A percentile compares a stretch with the other conserved stretches of the same genome.
These are phyloP conservation scores for Hygrocybe coccinea DNA, from an alignment of 768 basidiomycete genomes.

Conservation along the genomic window DNA sequence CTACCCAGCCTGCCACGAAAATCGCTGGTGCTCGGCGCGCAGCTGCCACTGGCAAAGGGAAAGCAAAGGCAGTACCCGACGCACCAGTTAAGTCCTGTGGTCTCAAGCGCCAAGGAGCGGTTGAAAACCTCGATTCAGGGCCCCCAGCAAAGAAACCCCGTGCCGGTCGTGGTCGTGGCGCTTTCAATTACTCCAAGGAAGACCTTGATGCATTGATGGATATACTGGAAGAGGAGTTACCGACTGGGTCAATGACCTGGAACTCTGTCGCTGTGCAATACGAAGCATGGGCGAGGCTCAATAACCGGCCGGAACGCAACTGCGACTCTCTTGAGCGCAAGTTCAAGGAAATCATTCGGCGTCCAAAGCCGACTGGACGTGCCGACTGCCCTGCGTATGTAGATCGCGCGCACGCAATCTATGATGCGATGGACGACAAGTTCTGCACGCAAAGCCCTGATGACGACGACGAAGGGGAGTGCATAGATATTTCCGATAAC, in stretches of 20 bases:
- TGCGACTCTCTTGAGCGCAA: slow-evolving; percentile 19
- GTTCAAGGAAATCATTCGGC: slow-evolving; percentile 21
- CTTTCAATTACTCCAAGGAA: slow-evolving; percentile 15
- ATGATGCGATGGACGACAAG: slow-evolving; percentile 17
- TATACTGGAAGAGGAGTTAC: slow-evolving; percentile 12
- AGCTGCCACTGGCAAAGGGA: too few species aligned
- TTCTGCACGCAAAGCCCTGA: slow-evolving; percentile 15
- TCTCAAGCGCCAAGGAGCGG: background rate
- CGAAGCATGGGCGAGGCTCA: slow-evolving; percentile 13
- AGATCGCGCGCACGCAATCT: slow-evolving; percentile 18
- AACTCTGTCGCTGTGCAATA: slow-evolving; percentile 7
- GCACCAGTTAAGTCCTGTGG: background rate
- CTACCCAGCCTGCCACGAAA: too few species aligned
- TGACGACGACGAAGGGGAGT: too few species aligned
- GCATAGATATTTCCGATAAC: too few species aligned
- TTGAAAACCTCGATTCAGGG: background rate
- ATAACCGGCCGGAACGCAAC: slow-evolving; percentile 8
- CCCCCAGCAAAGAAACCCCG: background rate
- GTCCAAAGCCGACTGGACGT: slow-evolving; percentile 26
- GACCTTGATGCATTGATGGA: slow-evolving; percentile 16
- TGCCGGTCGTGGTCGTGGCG: slow-evolving; percentile 13
- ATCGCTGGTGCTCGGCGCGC: too few species aligned
- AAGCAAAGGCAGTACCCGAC: too few species aligned
- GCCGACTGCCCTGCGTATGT: slow-evolving; percentile 16
- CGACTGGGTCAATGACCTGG: slow-evolving; percentile 20